Base-by-base conservation (phyloP, 306 rosid species). In the Vigna radiata region DNA sequence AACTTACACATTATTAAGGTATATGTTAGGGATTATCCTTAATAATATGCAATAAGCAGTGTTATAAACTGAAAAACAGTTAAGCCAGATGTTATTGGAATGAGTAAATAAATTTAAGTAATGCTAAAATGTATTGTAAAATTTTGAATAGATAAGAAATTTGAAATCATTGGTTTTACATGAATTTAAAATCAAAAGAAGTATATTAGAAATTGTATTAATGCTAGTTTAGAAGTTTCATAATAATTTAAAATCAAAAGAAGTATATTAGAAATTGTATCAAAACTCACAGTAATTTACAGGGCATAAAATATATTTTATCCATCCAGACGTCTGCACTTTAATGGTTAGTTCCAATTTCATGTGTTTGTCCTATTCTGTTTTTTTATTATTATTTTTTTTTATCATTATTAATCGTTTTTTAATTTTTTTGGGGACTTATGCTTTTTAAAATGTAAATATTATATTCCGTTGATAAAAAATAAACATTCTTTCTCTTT, bases 221-320 rank as follows among this genome's bases (percentile, higher is more conserved):
- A 41, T 23, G 31, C 44, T 73, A 66, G 65, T 29, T 46, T 73
- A 48, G 59, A 80, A 56, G 63, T 46, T 66, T 80, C 23, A 16
- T 16, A 67, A 46, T 55, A 39, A 66, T 43, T 44, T 54, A 13
- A 17, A 62, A 52, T 37, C 72, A 6, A 62, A 15, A 72, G 29
- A 77, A n/a, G n/a, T 19, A 19, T 25, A 39, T 41, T 25, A 48
- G 84, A 58, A 52, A 56, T 39, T 5, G 21, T 37, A 46, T 46
- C 67, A 18, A 81, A 58, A 37, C 15, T 63, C 37, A 4, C 36
- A 6, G 0, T 36, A 68, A 73, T 12, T 21, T 56, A 17, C 54
- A 48, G 76, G 61, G 37, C 47, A 18, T 58, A 36, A 67, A 73
- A 68, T 73, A 31, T 73, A 73, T 80, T 52, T 73, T 56, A 66